Evolutionary conservation across 2,329 filamentous ascomycete species (phyloP).

Genomic region (Monosporascus sp.): DNA sequence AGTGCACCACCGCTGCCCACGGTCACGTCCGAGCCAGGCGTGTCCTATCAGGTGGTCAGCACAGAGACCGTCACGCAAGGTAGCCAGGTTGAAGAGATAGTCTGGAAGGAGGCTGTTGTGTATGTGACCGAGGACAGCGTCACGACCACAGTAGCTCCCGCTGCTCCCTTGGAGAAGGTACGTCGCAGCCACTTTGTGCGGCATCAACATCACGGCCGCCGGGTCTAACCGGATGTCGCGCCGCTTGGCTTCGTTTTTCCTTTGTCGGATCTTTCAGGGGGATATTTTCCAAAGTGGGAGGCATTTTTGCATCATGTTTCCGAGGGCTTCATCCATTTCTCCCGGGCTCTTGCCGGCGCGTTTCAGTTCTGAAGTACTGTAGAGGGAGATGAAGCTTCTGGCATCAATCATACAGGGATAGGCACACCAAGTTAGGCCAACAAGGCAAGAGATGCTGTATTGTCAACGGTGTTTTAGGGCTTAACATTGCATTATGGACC

Average conservation of each 20-base stretch:
- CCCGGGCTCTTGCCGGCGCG: constrained; percentile 20
- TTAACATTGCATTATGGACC: constrained; percentile 17
- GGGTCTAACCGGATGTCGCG: constrained; percentile 6
- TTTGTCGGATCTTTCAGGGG: constrained; percentile 18
- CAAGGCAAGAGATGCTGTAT: constrained; percentile 2
- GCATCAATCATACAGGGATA: constrained; percentile 13
- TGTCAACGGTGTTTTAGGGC: constrained; percentile 8
- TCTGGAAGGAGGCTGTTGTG: constrained; percentile 51
- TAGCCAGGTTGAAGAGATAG: constrained; percentile 48
- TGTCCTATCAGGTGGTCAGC: constrained; percentile 36
- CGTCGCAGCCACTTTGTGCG: constrained; percentile 34
- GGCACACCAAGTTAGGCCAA: constrained; percentile 6
- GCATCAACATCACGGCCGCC: constrained; percentile 29
- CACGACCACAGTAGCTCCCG: constrained; percentile 33
- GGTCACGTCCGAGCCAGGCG: constrained; percentile 26
- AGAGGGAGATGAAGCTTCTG: constrained; percentile 18
- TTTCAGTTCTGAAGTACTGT: constrained; percentile 18
- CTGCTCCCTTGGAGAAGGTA: constrained; percentile 25
- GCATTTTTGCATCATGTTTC: constrained; percentile 18
- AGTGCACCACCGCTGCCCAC: constrained; percentile 26
- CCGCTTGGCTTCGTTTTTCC: not conserved
- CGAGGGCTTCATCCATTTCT: constrained; percentile 17
- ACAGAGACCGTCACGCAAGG: constrained; percentile 50
- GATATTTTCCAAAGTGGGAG: constrained; percentile 18
- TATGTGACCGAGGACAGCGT: constrained; percentile 44